These are phyloP conservation scores for Ambrosia hybrid DNA, from an alignment of 140 eudicot genomes.

Conservation along the genomic window DNA sequence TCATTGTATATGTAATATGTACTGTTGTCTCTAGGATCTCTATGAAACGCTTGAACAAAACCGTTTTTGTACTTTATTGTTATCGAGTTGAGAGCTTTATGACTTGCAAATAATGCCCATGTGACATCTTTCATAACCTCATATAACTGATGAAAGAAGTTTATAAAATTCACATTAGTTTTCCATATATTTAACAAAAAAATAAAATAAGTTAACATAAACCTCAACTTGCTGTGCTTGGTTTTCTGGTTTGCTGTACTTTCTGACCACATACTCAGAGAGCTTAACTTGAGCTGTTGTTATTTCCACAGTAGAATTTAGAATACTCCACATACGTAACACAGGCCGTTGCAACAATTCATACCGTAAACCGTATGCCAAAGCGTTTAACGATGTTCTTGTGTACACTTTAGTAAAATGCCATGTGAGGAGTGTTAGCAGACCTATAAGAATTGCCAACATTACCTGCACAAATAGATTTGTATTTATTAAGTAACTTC, in stretches of 20 bases:
- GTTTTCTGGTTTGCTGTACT: constrained; percentile 67
- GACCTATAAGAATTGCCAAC: constrained; percentile 92
- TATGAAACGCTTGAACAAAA: constrained; percentile 94
- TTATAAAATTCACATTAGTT: constrained; percentile 9
- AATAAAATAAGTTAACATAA: constrained; percentile 12
- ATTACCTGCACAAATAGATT: constrained; percentile 59
- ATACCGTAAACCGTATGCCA: constrained; percentile 85
- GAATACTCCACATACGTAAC: constrained; percentile 84
- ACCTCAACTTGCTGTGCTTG: constrained; percentile 98
- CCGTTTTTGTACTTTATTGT: constrained; percentile 87
- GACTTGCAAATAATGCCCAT: constrained; percentile 97
- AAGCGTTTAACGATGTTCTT: constrained; percentile 67
- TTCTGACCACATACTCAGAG: constrained; percentile 70
- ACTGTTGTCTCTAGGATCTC: constrained; percentile 82
- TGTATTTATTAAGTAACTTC: neutral
- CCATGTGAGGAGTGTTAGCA: constrained; percentile 91
- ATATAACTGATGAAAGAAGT: constrained; percentile 63
- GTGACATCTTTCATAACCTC: constrained; percentile 84
- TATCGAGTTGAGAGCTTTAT: constrained; percentile 77
- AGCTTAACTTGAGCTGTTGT: constrained; percentile 90
- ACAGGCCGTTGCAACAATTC: constrained; percentile 91
- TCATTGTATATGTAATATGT: constrained; percentile 92
- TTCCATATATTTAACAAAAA: constrained; percentile 6
- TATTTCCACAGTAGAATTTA: constrained; percentile 89
- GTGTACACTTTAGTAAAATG: constrained; percentile 92